Evolutionary conservation across 2,329 filamentous ascomycete species (phyloP).

Genomic region (Sporothrix euskadiensis): DNA sequence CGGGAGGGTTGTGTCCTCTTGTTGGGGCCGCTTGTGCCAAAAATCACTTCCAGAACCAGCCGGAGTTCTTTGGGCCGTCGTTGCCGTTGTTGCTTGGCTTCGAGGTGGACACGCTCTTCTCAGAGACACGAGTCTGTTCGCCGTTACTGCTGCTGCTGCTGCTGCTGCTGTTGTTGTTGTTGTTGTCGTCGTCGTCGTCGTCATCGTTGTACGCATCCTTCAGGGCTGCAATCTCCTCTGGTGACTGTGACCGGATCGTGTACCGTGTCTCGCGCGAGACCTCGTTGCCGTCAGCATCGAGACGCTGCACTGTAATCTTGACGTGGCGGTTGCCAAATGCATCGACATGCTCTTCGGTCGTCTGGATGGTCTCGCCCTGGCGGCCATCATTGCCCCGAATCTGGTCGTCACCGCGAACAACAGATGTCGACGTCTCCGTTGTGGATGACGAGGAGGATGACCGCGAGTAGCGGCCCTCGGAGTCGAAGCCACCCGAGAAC

Average conservation of each 20-base stretch:
- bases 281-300: slow-evolving; percentile 47
- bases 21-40: not conserved
- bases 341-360: slow-evolving; percentile 48
- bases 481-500: slow-evolving; percentile 35
- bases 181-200: not conserved
- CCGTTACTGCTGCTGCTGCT: too few relatives aligned
- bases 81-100: slow-evolving; percentile 25
- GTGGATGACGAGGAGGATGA: not conserved
- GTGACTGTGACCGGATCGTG: slow-evolving; percentile 28
- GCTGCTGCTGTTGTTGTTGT: not conserved
- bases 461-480: not conserved
- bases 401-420: not conserved
- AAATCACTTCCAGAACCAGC: slow-evolving; percentile 47
- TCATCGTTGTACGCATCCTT: slow-evolving; percentile 8
- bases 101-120: not conserved
- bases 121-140: not conserved
- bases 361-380: slow-evolving; percentile 38
- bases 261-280: slow-evolving; percentile 42
- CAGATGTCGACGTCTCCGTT: not conserved
- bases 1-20: not conserved
- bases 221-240: not conserved
- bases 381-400: not conserved
- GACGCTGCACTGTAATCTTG: slow-evolving; percentile 44
- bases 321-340: slow-evolving; percentile 47
- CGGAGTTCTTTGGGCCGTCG: slow-evolving; percentile 36